A percentile compares a stretch with the other conserved stretches of the same genome.
phyloP scores from a whole-genome alignment of 2,329 filamentous ascomycete species.

The Alternaria sp. region DNA sequence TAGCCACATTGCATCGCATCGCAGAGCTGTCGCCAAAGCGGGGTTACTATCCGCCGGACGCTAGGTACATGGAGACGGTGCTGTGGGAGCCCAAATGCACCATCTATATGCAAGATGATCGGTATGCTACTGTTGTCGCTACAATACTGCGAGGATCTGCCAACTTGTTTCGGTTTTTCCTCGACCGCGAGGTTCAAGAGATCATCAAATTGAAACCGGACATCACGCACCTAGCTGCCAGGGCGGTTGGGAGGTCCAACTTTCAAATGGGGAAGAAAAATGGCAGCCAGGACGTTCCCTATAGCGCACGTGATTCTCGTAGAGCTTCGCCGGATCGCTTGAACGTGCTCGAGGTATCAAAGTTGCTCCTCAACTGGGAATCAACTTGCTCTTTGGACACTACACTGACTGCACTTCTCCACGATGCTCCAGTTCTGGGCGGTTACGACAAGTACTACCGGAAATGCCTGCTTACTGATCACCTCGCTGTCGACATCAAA shows the following conservation, averaged over 20 bases:
- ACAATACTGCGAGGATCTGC: slow-evolving; percentile 23
- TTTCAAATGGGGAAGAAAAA: background rate
- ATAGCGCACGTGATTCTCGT: slow-evolving; percentile 25
- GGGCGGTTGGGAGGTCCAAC: slow-evolving; percentile 18
- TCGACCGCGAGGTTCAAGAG: background rate
- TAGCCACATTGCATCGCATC: slow-evolving; percentile 31
- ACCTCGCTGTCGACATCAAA: slow-evolving; percentile 50
- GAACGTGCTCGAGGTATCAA: slow-evolving; percentile 25
- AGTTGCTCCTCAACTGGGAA: slow-evolving; percentile 22
- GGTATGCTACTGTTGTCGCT: slow-evolving; percentile 27
- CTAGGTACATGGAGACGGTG: slow-evolving; percentile 42
- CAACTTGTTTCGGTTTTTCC: slow-evolving; percentile 20
- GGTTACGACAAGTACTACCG: slow-evolving; percentile 51
- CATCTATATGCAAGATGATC: slow-evolving; percentile 43
- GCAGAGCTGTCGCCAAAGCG: slow-evolving; percentile 51
- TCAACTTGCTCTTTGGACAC: slow-evolving; percentile 8
- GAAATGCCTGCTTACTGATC: slow-evolving; percentile 51
- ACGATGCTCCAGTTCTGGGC: slow-evolving; percentile 49
- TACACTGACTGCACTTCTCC: slow-evolving; percentile 32
- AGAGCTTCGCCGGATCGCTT: background rate
- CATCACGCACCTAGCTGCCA: slow-evolving; percentile 29
- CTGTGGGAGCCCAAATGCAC: slow-evolving; percentile 41
- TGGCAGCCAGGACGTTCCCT: slow-evolving; percentile 10
- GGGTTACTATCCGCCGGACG: slow-evolving; percentile 37
- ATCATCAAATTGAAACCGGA: background rate